phyloP scores from a whole-genome alignment of 2,329 filamentous ascomycete species.

The Ascochyta clinopodiicola region DNA sequence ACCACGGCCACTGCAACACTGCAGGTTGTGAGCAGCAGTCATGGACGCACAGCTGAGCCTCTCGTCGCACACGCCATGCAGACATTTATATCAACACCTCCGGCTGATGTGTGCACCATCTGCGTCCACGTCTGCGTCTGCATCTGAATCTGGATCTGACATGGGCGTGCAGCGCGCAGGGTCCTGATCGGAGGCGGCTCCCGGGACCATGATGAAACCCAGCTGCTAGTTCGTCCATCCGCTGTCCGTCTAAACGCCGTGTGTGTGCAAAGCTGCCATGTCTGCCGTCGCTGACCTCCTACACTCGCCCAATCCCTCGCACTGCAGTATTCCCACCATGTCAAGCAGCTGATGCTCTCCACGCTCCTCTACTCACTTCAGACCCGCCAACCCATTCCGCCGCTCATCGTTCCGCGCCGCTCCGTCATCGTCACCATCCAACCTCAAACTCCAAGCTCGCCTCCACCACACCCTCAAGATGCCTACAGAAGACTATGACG shows the following conservation, averaged over 20 bases:
- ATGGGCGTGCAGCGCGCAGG: not conserved
- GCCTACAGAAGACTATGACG: slow-evolving; percentile 56
- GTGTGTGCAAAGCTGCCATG: not conserved
- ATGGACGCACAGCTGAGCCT: not conserved
- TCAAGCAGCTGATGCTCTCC: not conserved
- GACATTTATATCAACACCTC: not conserved
- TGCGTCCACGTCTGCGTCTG: not conserved
- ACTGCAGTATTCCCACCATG: not conserved
- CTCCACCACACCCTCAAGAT: slow-evolving; percentile 32
- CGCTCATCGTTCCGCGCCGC: slow-evolving; percentile 20
- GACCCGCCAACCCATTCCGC: not conserved
- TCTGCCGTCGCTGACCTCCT: not conserved
- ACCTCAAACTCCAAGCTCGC: not conserved
- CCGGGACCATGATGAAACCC: slow-evolving; percentile 30
- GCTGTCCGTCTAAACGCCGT: slow-evolving; percentile 9
- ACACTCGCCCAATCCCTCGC: not conserved
- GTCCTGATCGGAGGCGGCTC: not conserved
- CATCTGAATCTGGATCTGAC: not conserved
- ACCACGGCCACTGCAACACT: not conserved
- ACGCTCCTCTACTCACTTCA: not conserved
- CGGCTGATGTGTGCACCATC: not conserved
- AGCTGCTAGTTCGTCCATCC: slow-evolving; percentile 6
- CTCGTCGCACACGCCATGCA: not conserved
- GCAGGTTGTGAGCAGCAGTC: not conserved
- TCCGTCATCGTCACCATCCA: slow-evolving; percentile 18